Evolutionary conservation across 2,329 filamentous ascomycete species (phyloP), one percentile per base, ranked within the genome.

Genomic region (Fusarium pseudocircinatum): DNA sequence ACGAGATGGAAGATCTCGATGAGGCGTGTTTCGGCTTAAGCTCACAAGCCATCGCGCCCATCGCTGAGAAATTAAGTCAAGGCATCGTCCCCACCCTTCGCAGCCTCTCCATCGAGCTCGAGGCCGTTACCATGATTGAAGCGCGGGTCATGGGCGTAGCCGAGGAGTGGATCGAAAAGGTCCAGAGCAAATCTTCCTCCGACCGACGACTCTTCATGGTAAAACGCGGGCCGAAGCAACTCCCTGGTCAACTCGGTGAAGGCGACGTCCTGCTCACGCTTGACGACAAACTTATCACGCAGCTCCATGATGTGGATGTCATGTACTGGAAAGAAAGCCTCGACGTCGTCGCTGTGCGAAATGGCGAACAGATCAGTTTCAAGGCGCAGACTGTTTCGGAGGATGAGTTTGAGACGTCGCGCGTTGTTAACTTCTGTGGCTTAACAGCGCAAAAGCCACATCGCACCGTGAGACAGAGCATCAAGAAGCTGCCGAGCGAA

Each of bases 141-240:
- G 95, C 94, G 15, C 92, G 95, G 36, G 94, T 98, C 73, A 98
- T 98, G 95, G 96, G 96, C 10, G 94, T 98, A 1, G 94, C 94
- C 0, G 95, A 98, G 76, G 92, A 97, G 68, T 98, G 96, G 96
- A 97, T 99, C 75, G 88, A 93, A 75, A 93, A 94, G 81, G 96
- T 98, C 4, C 92, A 91, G 72, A 94, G 94, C 70, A 98, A 98
- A 81, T 93, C 94, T 32, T 93, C 94, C 40, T 92, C 96, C 49
- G 93, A 95, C 60, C 96, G 99, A 80, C 96, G 98, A 82, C 89
- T 99, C 26, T 99, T 99, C 85, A 98, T 98, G 93, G 94, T 99
- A 75, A 99, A 99, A 84, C 92, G 97, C 39, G 91, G 89, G 0
- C 91, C 91, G 72, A 89, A 83, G 79, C 30, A 79, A 81, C 56